These are phyloP conservation scores for Colletotrichum sp. DNA, from an alignment of 2,329 filamentous ascomycete species.

Conservation along the genomic window DNA sequence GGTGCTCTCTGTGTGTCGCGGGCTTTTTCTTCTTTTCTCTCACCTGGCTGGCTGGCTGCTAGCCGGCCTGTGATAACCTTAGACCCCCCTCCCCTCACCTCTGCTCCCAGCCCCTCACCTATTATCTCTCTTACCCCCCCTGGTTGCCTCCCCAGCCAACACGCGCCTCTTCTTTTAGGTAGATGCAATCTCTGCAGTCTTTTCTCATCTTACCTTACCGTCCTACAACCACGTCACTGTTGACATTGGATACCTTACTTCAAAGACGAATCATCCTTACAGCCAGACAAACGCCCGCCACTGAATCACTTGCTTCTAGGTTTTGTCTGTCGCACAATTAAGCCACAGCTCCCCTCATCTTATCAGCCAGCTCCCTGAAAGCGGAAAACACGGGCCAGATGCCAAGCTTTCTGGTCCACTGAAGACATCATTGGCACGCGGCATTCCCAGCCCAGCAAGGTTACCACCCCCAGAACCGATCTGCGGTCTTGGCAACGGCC, in stretches of 20 bases:
- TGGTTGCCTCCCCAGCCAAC: not conserved
- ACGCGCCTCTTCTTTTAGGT: not conserved
- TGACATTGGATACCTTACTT: not conserved
- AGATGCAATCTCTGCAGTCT: not conserved
- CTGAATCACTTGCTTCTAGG: not conserved
- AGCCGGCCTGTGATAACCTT: slow-evolving; percentile 8
- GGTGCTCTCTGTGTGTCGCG: not conserved
- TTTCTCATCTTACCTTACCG: not conserved
- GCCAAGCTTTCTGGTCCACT: not conserved
- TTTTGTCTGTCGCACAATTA: not conserved
- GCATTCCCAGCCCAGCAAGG: slow-evolving; percentile 1
- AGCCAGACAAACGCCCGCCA: not conserved
- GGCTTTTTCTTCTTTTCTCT: not conserved
- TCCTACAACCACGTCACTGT: not conserved
- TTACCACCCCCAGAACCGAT: not conserved
- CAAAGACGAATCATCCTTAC: not conserved
- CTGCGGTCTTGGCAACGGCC: slow-evolving; percentile 20
- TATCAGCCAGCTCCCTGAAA: not conserved
- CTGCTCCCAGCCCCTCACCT: not conserved
- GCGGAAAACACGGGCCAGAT: not conserved
- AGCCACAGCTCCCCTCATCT: not conserved
- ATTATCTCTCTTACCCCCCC: not conserved
- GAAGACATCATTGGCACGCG: slow-evolving; percentile 7
- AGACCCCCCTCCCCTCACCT: not conserved
- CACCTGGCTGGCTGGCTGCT: not conserved